Evolutionary conservation across 2,329 filamentous ascomycete species (phyloP), one percentile per base, ranked within the genome.

Genomic region (Colletotrichum acutatum): DNA sequence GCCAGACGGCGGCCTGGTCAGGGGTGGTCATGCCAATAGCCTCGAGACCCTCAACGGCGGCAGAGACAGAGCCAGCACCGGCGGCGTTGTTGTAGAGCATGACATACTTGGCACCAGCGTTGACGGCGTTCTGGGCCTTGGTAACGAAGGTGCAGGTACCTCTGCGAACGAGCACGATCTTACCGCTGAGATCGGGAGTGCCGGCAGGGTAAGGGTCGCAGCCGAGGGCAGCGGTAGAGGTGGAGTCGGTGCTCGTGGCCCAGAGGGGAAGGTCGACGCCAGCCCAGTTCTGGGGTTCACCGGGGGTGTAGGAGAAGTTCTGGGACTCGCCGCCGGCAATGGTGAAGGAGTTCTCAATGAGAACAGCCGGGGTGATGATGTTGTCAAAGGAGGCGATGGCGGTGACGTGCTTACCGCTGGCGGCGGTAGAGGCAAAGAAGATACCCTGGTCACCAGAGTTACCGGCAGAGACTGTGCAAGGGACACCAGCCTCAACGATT

Each of bases 81-180:
- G 76, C 74, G 5, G 79, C 80, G 74, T 88, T 90, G 83, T 92
- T 92, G 80, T 92, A 92, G 76, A 91, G 83, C 75, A 93, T 80
- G 66, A 93, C 80, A 75, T 91, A 91, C 77, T 88, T 86, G 62
- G 89, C 91, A 12, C 91, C 91, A 61, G 84, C 84, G 7, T 83
- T 84, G 2, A 82, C 86, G 5, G 88, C 87, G 71, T 90, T 88
- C 53, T 82, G 77, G 2, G 85, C 86, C 82, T 92, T 92, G 14
- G 84, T 76, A 2, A 83, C 82, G 71, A 91, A 91, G 0, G 84
- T 84, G 78, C 90, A 92, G 9, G 81, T 86, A 61, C 90, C 90
- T 28, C 90, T 86, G 59, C 88, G 88, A 52, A 93, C 83, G 9
- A 93, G 85, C 4, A 91, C 90, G 49, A 93, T 87, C 62, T 87